phyloP scores from a whole-genome alignment of 202 grass and related monocot species.

The Dendrocalamus latiflorus region DNA sequence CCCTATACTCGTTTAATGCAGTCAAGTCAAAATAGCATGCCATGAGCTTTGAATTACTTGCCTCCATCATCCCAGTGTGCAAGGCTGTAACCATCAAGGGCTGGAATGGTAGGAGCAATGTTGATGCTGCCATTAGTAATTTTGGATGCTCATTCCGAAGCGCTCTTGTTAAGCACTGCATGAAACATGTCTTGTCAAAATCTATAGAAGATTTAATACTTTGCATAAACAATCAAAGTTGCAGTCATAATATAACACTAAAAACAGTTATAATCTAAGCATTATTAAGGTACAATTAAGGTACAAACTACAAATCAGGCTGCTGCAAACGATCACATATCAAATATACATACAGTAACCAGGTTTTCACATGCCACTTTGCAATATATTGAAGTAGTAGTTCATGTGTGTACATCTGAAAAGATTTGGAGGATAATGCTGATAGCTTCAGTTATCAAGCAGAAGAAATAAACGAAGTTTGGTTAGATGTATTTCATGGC shows the following conservation, averaged over 20 bases:
- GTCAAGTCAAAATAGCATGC: not conserved
- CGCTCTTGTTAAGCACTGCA: conserved; percentile 81
- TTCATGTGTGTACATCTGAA: not conserved
- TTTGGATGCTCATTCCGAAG: conserved; percentile 73
- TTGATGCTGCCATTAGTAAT: conserved; percentile 97
- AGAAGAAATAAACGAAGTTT: not conserved
- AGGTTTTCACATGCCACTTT: not conserved
- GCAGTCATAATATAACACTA: not conserved
- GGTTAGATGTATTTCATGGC: not conserved
- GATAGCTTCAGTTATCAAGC: not conserved
- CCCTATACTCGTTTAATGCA: not conserved
- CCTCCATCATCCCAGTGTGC: conserved; percentile 95
- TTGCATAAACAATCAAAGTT: not conserved
- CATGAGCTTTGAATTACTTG: conserved; percentile 37
- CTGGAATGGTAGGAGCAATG: conserved; percentile 84
- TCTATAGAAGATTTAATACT: not conserved
- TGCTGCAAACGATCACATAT: not conserved
- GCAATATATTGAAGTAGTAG: not conserved
- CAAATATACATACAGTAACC: not conserved
- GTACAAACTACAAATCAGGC: not conserved
- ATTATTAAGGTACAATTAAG: no score
- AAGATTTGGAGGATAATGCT: not conserved
- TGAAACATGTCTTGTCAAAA: conserved; percentile 12
- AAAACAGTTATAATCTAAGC: not conserved
- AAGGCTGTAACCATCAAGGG: conserved; percentile 90